A percentile compares a stretch with the other conserved stretches of the same genome.
Evolutionary conservation across 306 rosid species (phyloP).

Genomic region (Vigna radiata): DNA sequence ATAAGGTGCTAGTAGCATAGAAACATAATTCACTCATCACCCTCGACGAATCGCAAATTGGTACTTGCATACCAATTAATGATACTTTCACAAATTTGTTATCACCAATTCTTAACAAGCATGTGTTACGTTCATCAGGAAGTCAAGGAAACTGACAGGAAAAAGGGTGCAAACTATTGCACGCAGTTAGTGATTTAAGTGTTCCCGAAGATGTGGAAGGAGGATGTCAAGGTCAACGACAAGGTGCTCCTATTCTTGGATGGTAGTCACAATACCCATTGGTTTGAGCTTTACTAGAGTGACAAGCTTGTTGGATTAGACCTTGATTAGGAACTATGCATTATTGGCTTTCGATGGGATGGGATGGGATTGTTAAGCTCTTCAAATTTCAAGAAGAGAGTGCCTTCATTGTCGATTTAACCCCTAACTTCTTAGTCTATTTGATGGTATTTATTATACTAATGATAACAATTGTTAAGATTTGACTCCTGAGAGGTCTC

Average conservation of each 20-base stretch:
- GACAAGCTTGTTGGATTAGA: slow-evolving; percentile 85
- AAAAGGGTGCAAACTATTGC: slow-evolving; percentile 80
- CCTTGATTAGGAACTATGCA: slow-evolving; percentile 73
- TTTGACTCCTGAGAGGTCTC: background rate
- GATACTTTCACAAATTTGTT: background rate
- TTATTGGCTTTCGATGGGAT: slow-evolving; percentile 68
- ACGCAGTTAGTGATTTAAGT: slow-evolving; percentile 87
- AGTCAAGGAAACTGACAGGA: slow-evolving; percentile 64
- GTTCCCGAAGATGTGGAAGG: slow-evolving; percentile 91
- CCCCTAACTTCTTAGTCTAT: background rate
- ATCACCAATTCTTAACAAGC: background rate
- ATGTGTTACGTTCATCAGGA: slow-evolving; percentile 74
- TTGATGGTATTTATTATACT: background rate
- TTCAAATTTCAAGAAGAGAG: slow-evolving; percentile 96
- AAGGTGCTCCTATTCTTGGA: slow-evolving; percentile 74
- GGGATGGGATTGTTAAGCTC: slow-evolving; percentile 66
- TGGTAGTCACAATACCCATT: slow-evolving; percentile 80
- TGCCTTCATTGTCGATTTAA: slow-evolving; percentile 68
- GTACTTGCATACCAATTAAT: background rate
- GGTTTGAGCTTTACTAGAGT: slow-evolving; percentile 79
- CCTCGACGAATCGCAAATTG: background rate
- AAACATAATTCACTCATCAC: background rate
- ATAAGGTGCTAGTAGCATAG: background rate
- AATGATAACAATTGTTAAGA: background rate
- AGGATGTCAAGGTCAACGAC: slow-evolving; percentile 63